Conservation (phyloP, 441 rosid species). For the Erysimum cheiri region DNA sequence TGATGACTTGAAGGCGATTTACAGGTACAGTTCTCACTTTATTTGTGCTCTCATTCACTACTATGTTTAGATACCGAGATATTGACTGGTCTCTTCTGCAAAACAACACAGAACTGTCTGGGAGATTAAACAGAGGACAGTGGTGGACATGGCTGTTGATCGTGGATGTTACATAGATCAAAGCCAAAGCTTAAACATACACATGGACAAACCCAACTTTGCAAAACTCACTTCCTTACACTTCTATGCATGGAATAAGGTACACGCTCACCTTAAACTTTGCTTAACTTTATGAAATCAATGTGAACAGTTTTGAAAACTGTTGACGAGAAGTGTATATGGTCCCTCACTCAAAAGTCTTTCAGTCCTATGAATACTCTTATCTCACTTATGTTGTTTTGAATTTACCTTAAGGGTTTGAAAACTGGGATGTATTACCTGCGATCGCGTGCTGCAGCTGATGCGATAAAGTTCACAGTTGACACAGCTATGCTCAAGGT, state of each 20-base stretch:
- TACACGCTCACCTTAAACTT: slow-evolving; percentile 23
- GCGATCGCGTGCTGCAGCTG: slow-evolving; percentile 87
- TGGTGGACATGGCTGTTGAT: slow-evolving; percentile 85
- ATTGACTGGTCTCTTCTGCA: neutral
- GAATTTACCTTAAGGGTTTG: slow-evolving; percentile 56
- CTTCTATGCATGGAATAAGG: slow-evolving; percentile 87
- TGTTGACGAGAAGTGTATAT: neutral
- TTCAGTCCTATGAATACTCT: neutral
- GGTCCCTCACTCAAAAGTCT: neutral
- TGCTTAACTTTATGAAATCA: neutral
- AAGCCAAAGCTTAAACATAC: slow-evolving; percentile 86
- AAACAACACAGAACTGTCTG: slow-evolving; percentile 65
- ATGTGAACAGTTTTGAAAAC: neutral
- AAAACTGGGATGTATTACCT: slow-evolving; percentile 94
- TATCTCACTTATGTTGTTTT: slow-evolving; percentile 5
- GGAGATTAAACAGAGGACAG: slow-evolving; percentile 86
- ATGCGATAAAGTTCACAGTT: slow-evolving; percentile 92
- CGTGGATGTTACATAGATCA: slow-evolving; percentile 86
- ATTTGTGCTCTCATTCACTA: neutral
- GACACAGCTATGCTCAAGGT: slow-evolving; percentile 72
- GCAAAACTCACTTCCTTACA: slow-evolving; percentile 78
- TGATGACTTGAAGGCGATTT: slow-evolving; percentile 63
- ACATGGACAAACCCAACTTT: slow-evolving; percentile 78
- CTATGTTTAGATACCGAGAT: neutral
- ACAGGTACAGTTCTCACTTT: slow-evolving; percentile 53